phyloP scores from a whole-genome alignment of 1,284 basidiomycete species.

The Golubevia sp. region DNA sequence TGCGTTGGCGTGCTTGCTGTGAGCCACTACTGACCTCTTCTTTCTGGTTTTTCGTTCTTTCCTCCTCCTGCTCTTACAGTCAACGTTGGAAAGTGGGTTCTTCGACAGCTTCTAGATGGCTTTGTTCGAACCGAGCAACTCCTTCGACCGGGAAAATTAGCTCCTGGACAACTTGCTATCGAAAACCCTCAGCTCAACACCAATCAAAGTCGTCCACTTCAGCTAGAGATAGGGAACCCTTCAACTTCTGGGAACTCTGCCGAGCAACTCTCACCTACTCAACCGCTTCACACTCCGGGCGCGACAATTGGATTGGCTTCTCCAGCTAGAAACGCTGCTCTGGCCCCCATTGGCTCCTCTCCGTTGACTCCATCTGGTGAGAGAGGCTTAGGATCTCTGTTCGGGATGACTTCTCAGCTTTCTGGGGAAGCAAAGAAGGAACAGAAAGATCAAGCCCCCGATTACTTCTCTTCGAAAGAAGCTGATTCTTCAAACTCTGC shows the following conservation, averaged over 20 bases:
- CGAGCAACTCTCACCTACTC: too few relatives aligned
- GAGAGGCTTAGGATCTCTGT: too few relatives aligned
- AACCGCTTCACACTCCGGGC: conserved; percentile 21
- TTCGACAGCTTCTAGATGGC: conserved; percentile 56
- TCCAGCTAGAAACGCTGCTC: conserved; percentile 32
- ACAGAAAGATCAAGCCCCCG: too few relatives aligned
- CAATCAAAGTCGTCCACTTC: not conserved
- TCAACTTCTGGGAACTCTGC: not conserved
- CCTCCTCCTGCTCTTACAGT: conserved; percentile 23
- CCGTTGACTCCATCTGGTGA: conserved; percentile 9
- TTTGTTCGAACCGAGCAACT: too few relatives aligned
- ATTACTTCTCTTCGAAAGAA: too few relatives aligned
- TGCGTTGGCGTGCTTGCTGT: too few relatives aligned
- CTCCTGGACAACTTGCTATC: conserved; percentile 2
- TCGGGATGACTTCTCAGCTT: too few relatives aligned
- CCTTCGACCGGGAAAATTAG: too few relatives aligned
- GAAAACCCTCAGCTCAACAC: conserved; percentile 1
- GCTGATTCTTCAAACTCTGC: too few relatives aligned
- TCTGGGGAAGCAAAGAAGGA: too few relatives aligned
- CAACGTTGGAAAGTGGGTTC: conserved; percentile 49
- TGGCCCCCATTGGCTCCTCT: conserved; percentile 18
- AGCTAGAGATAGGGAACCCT: not conserved
- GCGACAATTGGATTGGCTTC: conserved; percentile 42
- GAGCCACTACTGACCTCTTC: not conserved
- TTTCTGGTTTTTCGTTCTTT: not conserved